Evolutionary conservation across 768 basidiomycete species (phyloP).

Genomic region (Daedaleopsis nitida): DNA sequence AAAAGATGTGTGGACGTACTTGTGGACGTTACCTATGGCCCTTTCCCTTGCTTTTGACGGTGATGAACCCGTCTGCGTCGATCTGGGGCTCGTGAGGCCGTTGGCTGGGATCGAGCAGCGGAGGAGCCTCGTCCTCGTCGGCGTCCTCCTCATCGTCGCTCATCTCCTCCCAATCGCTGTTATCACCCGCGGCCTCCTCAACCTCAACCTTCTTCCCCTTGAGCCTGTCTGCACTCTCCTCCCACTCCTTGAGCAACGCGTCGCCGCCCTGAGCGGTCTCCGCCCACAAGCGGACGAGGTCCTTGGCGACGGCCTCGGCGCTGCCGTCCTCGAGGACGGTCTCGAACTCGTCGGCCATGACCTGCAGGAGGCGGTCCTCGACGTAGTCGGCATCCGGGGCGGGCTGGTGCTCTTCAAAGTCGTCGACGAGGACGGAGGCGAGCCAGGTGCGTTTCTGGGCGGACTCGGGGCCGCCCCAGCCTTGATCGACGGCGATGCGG

Average conservation of each 20-base stretch:
- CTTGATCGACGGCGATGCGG: constrained; percentile 80
- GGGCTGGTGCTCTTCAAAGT: constrained; percentile 59
- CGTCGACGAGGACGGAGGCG: constrained; percentile 77
- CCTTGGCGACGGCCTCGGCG: constrained; percentile 68
- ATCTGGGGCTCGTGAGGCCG: constrained; percentile 61
- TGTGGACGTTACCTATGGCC: constrained; percentile 20
- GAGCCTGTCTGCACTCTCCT: constrained; percentile 59
- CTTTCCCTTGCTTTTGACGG: constrained; percentile 62
- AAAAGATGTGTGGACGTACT: constrained; percentile 4
- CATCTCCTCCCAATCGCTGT: constrained; percentile 49
- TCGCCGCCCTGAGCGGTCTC: constrained; percentile 47
- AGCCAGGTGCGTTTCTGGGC: constrained; percentile 81
- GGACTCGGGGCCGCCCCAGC: constrained; percentile 83
- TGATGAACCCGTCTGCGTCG: constrained; percentile 92
- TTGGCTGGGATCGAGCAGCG: constrained; percentile 45
- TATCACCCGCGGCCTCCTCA: constrained; percentile 44
- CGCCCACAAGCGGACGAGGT: constrained; percentile 72
- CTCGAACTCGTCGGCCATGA: constrained; percentile 89
- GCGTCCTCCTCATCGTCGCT: constrained; percentile 44
- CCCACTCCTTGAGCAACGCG: constrained; percentile 58
- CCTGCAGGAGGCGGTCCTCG: constrained; percentile 79
- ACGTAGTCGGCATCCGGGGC: constrained; percentile 72
- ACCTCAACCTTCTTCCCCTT: constrained; percentile 57
- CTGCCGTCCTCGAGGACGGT: constrained; percentile 84
- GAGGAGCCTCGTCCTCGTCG: constrained; percentile 56